Percentiles rank a stretch among this genome's conserved stretches.
phyloP scores from a whole-genome alignment of 169 alveolate species.

The Plasmodium vivax region DNA sequence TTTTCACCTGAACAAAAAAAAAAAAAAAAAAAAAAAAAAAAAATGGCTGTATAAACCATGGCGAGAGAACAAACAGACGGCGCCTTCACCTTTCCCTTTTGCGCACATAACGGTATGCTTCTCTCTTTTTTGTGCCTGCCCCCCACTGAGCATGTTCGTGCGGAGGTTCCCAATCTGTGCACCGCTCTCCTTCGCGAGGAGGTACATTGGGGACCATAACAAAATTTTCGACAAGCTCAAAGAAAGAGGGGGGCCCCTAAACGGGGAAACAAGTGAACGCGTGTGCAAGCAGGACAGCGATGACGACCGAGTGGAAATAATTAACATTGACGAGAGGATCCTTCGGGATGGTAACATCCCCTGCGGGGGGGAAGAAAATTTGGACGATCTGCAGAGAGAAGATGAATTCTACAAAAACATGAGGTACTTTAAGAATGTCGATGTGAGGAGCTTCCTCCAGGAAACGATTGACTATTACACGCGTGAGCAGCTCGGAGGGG shows the following conservation, averaged over 20 bases:
- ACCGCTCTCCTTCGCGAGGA: neutral
- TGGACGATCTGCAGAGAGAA: conserved; percentile 1
- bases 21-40: conserved; percentile 3
- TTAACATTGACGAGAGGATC: conserved; percentile 48
- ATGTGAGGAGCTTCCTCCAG: conserved; percentile 35
- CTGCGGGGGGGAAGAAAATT: neutral
- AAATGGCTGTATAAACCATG: neutral
- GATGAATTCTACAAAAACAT: conserved; percentile 44
- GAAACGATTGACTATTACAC: conserved; percentile 65
- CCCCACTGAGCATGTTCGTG: neutral
- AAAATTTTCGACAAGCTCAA: conserved; percentile 61
- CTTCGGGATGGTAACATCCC: neutral
- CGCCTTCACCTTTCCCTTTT: neutral
- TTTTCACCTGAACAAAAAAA: neutral
- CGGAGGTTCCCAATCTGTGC: neutral
- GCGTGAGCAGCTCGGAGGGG: conserved; percentile 16
- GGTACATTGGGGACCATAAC: conserved; percentile 14
- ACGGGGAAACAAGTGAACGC: neutral
- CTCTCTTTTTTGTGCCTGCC: neutral
- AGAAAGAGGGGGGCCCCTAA: neutral
- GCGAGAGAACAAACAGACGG: neutral
- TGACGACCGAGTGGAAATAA: conserved; percentile 51
- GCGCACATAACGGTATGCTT: neutral
- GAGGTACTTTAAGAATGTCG: conserved; percentile 17
- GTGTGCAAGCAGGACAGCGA: neutral